Percentiles rank a stretch among this genome's conserved stretches.
These are phyloP conservation scores for Trematosphaeria pertusa DNA, from an alignment of 2,329 filamentous ascomycete genomes.

Conservation along the genomic window DNA sequence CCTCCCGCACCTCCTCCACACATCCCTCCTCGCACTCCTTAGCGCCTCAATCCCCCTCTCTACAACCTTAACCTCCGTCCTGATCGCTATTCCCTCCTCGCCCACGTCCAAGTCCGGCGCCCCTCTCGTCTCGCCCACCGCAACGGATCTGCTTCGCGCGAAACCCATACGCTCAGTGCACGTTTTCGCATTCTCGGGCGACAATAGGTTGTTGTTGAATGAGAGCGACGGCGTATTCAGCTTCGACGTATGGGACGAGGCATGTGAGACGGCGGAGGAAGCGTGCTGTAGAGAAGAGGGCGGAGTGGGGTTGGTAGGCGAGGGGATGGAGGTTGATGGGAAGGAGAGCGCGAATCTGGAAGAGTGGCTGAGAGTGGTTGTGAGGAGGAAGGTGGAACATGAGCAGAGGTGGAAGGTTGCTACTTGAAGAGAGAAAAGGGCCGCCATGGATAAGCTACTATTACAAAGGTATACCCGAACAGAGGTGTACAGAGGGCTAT, in stretches of 20 bases:
- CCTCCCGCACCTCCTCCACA: constrained; percentile 82
- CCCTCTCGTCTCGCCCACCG: constrained; percentile 61
- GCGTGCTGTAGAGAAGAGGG: constrained; percentile 65
- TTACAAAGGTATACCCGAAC: too few species aligned
- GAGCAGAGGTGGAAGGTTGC: constrained; percentile 52
- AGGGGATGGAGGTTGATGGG: constrained; percentile 50
- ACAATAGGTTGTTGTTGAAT: constrained; percentile 74
- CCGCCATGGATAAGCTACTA: background rate
- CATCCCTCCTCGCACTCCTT: constrained; percentile 81
- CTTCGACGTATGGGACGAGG: constrained; percentile 75
- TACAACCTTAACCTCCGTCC: constrained; percentile 78
- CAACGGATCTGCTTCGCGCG: constrained; percentile 67
- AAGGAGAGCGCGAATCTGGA: constrained; percentile 39
- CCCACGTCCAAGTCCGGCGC: constrained; percentile 63
- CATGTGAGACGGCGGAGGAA: constrained; percentile 68
- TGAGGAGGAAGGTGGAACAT: constrained; percentile 48
- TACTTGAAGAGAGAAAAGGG: constrained; percentile 32
- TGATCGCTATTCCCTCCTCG: constrained; percentile 78
- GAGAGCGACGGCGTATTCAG: constrained; percentile 85
- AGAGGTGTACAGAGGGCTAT: too few species aligned
- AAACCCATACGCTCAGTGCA: constrained; percentile 82
- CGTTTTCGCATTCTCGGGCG: constrained; percentile 75
- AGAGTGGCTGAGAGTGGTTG: constrained; percentile 50
- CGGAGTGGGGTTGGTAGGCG: constrained; percentile 42
- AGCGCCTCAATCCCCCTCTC: constrained; percentile 83